Evolutionary conservation across 345 rosid species (phyloP), one percentile per base, ranked within the genome.

Genomic region (Crucihimalaya himalaica): DNA sequence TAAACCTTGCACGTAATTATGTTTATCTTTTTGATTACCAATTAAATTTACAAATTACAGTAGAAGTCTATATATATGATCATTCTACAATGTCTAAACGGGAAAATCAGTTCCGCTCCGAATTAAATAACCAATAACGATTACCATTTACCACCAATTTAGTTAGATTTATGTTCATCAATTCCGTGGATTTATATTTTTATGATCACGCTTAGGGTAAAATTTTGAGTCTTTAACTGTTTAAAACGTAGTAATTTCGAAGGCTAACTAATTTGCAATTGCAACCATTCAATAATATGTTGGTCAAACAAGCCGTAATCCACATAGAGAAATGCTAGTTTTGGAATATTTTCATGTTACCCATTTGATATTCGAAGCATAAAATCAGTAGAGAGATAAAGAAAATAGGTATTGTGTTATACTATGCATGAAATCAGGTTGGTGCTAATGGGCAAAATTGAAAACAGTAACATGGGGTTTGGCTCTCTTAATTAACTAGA

Each of bases 391-490:
- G 23, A 4, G 23, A 55, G 13, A 69, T 69, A 8, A 25, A 42
- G 13, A 63, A 58, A 34, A 55, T 18, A 51, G n/a, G 8, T 66
- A 66, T 37, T 39, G 25, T 27, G 29, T 18, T 2, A 56, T 59
- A 66, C 50, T 54, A 20, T 15, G 64, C 56, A 63, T 63, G 45
- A 29, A 63, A 63, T 43, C 29, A 64, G 63, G 64, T 72, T 53
- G 70, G 54, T 63, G 29, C 34, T 18, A 37, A 72, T 39, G 8
- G 53, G 21, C 64, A 54, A 21, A 10, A 63, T 2, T 63, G 19
- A 73, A 54, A 55, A 32, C 56, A 5, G 65, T 73, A 65, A 73
- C 50, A 73, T 73, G 78, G 57, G 48, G 18, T 54, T 56, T 46
- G 50, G 40, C 28, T 64, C 65, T 29, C 55, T 29, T 43, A 16